Evolutionary conservation across 495 filamentous ascomycete genomes (phyloP).

Genomic region (Thermochaetoides thermophila): DNA sequence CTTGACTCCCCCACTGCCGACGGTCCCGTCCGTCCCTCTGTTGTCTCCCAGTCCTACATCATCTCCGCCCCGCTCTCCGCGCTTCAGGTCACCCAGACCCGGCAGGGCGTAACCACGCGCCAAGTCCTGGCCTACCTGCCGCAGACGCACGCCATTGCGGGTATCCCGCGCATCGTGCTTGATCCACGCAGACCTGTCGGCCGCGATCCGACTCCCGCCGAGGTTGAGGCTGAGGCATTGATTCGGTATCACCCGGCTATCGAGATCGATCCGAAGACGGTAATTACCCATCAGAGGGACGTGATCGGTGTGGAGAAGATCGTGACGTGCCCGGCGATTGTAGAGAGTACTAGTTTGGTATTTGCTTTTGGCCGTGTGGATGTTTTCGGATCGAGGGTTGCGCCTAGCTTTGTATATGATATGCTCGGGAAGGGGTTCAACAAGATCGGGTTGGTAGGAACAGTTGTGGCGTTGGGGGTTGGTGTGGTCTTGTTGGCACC

Average conservation of each 20-base stretch:
- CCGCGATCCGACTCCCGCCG: slow-evolving; percentile 63
- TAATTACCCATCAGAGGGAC: slow-evolving; percentile 69
- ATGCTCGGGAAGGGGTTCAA: slow-evolving; percentile 85
- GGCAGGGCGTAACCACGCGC: slow-evolving; percentile 81
- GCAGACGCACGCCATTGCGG: slow-evolving; percentile 52
- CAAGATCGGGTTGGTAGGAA: slow-evolving; percentile 68
- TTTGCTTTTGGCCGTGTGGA: slow-evolving; percentile 73
- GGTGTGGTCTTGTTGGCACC: slow-evolving; percentile 68
- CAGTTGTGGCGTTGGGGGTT: slow-evolving; percentile 59
- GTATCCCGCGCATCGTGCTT: slow-evolving; percentile 61
- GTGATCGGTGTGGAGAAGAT: slow-evolving; percentile 60
- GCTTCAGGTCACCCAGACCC: slow-evolving; percentile 73
- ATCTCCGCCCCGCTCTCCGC: slow-evolving; percentile 61
- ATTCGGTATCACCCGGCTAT: slow-evolving; percentile 58
- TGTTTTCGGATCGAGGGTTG: slow-evolving; percentile 71
- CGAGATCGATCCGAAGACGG: slow-evolving; percentile 71
- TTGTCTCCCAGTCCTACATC: slow-evolving; percentile 64
- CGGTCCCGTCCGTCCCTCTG: slow-evolving; percentile 42
- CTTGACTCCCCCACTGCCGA: slow-evolving; percentile 23
- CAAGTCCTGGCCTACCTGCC: slow-evolving; percentile 68
- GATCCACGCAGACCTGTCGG: slow-evolving; percentile 82
- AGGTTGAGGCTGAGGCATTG: slow-evolving; percentile 76
- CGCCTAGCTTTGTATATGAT: slow-evolving; percentile 80
- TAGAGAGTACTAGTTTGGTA: slow-evolving; percentile 91
- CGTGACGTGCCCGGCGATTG: slow-evolving; percentile 53